phyloP scores from a whole-genome alignment of 2,329 filamentous ascomycete species.

The Pyrenochaeta sp. region DNA sequence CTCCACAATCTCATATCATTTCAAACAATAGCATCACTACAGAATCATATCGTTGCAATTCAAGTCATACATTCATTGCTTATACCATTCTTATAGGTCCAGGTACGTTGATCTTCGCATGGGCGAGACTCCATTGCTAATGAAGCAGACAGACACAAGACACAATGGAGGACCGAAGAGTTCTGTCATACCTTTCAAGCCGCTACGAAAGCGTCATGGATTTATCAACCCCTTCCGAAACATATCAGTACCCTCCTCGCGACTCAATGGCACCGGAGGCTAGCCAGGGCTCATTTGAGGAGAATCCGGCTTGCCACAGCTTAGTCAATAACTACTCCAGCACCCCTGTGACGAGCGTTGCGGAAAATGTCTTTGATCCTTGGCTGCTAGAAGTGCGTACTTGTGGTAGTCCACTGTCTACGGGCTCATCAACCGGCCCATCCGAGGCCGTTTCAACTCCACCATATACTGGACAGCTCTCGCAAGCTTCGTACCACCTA shows the following conservation, averaged over 20 bases:
- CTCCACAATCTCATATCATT: background rate
- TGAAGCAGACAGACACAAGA: constrained; percentile 1
- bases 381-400: constrained; percentile 20
- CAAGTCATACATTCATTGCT: background rate
- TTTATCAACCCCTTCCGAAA: constrained; percentile 3
- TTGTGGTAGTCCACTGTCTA: constrained; percentile 21
- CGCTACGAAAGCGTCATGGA: constrained; percentile 15
- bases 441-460: constrained; percentile 23
- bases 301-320: constrained; percentile 5
- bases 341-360: constrained; percentile 8
- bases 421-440: constrained; percentile 17
- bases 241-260: constrained; percentile 5
- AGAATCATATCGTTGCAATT: background rate
- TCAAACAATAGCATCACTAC: background rate
- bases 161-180: constrained; percentile 18
- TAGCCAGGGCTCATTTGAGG: constrained; percentile 14
- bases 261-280: constrained; percentile 5
- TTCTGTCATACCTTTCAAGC: constrained; percentile 16
- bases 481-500: constrained; percentile 6
- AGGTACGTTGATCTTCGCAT: background rate
- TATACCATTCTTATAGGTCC: constrained; percentile 2
- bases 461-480: constrained; percentile 11
- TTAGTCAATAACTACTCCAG: constrained; percentile 4
- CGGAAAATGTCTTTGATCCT: constrained; percentile 15
- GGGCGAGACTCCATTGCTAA: constrained; percentile 8